A percentile compares a stretch with the other conserved stretches of the same genome.
Evolutionary conservation across 164 flowering plant genomes (phyloP).

Genomic region (Hamamelis virginiana): DNA sequence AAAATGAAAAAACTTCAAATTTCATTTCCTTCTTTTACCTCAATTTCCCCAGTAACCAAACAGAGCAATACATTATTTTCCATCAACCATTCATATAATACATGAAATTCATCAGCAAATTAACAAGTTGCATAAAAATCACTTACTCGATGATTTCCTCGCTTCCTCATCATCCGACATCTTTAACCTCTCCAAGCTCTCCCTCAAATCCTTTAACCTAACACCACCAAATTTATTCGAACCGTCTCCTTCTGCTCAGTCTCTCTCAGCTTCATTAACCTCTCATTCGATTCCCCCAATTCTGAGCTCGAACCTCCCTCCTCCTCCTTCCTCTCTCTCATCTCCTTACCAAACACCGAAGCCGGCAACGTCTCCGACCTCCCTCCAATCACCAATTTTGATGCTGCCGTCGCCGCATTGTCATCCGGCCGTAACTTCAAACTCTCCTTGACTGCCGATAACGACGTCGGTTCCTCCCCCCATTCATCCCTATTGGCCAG

Average conservation of each 20-base stretch:
- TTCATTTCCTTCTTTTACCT: background rate
- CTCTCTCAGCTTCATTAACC: conserved; percentile 62
- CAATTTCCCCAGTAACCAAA: background rate
- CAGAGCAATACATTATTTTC: too few relatives aligned
- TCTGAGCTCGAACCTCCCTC: conserved; percentile 6
- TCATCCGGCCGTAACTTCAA: conserved; percentile 31
- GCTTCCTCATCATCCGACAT: conserved; percentile 19
- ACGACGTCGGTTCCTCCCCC: conserved; percentile 19
- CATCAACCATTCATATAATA: background rate
- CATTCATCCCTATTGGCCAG: background rate
- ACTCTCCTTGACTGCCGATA: conserved; percentile 21
- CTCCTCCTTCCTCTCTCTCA: conserved; percentile 21
- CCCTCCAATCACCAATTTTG: conserved; percentile 22
- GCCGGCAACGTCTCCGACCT: conserved; percentile 24
- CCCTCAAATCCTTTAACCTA: conserved; percentile 34
- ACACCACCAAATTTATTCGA: conserved; percentile 19
- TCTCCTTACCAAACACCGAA: conserved; percentile 37
- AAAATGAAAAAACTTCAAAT: background rate
- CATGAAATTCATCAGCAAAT: too few relatives aligned
- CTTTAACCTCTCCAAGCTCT: conserved; percentile 33
- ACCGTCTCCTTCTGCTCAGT: conserved; percentile 49
- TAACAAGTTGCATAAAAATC: background rate
- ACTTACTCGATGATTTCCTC: conserved; percentile 30
- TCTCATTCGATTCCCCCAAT: conserved; percentile 63
- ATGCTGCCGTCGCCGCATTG: too few relatives aligned